Percentiles rank a stretch among this genome's conserved stretches.
Evolutionary conservation across 2,329 filamentous ascomycete genomes (phyloP).

Genomic region (Scleromitrula shiraiana): DNA sequence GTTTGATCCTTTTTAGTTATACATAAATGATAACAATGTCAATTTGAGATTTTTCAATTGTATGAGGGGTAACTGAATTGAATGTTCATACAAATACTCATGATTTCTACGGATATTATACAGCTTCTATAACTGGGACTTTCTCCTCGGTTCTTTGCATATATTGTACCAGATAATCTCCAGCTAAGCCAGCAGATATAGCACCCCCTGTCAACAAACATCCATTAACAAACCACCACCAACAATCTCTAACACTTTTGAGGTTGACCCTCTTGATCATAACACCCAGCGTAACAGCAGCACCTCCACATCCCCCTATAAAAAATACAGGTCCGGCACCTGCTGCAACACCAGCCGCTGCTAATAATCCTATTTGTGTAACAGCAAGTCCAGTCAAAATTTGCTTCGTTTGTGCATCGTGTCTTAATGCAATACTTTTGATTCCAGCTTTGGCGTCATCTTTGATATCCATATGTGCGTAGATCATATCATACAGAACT

Average conservation of each 20-base stretch:
- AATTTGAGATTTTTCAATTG: too few species aligned
- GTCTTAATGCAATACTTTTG: constrained; percentile 77
- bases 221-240: constrained; percentile 71
- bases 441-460: constrained; percentile 82
- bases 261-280: constrained; percentile 64
- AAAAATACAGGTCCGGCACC: constrained; percentile 66
- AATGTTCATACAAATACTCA: too few species aligned
- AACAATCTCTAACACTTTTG: constrained; percentile 58
- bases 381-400: constrained; percentile 64
- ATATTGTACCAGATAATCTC: constrained; percentile 51
- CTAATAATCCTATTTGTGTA: constrained; percentile 61
- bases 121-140: too few species aligned
- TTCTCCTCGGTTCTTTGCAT: constrained; percentile 16
- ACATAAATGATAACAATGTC: too few species aligned
- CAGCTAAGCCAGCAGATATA: constrained; percentile 49
- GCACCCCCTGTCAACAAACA: constrained; percentile 60
- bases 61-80: too few species aligned
- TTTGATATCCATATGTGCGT: constrained; percentile 84
- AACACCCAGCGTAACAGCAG: constrained; percentile 48
- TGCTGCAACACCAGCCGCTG: constrained; percentile 57
- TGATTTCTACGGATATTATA: too few species aligned
- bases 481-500: constrained; percentile 85
- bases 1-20: too few species aligned
- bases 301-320: constrained; percentile 57
- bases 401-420: constrained; percentile 68